Conservation (phyloP, 495 filamentous ascomycete genomes). For the Letharia columbiana region DNA sequence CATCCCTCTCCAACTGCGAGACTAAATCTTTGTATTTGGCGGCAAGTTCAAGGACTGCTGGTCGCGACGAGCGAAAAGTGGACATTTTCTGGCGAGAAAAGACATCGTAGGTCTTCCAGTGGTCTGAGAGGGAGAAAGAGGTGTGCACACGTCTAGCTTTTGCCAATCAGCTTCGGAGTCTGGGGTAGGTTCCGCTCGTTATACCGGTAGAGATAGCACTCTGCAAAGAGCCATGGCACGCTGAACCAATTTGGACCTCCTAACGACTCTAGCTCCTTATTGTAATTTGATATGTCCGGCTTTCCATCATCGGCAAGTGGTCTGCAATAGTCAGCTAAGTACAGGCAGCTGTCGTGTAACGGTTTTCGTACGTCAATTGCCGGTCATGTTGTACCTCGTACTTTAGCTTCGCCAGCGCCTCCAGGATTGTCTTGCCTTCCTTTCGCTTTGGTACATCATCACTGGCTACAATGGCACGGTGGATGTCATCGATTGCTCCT, state of each 20-base stretch:
- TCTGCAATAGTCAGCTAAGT: slow-evolving; percentile 33
- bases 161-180: slow-evolving; percentile 20
- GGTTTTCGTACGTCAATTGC: slow-evolving; percentile 57
- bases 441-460: slow-evolving; percentile 53
- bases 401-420: slow-evolving; percentile 73
- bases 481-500: slow-evolving; percentile 86
- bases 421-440: slow-evolving; percentile 82
- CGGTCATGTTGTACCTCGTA: slow-evolving; percentile 93
- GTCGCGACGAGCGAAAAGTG: slow-evolving; percentile 87
- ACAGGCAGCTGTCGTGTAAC: background rate
- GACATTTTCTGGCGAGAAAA: slow-evolving; percentile 86
- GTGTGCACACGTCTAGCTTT: slow-evolving; percentile 61
- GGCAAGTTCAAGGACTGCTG: slow-evolving; percentile 84
- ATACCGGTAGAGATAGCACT: slow-evolving; percentile 90
- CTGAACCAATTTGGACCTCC: slow-evolving; percentile 73
- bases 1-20: slow-evolving; percentile 41
- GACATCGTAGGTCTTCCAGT: slow-evolving; percentile 91
- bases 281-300: slow-evolving; percentile 73
- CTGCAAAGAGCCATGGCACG: slow-evolving; percentile 77
- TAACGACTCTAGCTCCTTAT: slow-evolving; percentile 68
- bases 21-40: slow-evolving; percentile 60
- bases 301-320: slow-evolving; percentile 75
- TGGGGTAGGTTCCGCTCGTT: background rate
- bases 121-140: slow-evolving; percentile 63
- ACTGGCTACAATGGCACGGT: slow-evolving; percentile 58